phyloP scores from a whole-genome alignment of 768 basidiomycete species.

The Boletales sp. region DNA sequence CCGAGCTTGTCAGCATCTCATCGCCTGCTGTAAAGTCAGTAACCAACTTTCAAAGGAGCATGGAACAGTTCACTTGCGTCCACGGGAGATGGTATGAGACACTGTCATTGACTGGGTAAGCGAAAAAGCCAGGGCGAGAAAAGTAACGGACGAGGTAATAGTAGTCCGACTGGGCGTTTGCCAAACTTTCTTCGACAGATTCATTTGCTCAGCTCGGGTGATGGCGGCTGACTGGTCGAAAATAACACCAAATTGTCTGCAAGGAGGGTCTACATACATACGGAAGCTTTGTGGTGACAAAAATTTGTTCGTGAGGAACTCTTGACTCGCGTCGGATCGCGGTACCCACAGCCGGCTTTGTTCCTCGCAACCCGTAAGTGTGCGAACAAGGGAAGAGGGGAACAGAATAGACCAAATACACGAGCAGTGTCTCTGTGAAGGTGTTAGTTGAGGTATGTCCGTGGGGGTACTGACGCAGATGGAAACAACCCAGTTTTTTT shows the following conservation, averaged over 20 bases:
- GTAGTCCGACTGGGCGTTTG: constrained; percentile 41
- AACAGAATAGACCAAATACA: constrained; percentile 3
- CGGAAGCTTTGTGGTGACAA: constrained; percentile 50
- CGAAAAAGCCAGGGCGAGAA: background rate
- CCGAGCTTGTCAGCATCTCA: background rate
- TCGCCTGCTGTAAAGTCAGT: background rate
- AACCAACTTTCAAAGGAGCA: background rate
- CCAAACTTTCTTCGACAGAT: constrained; percentile 41
- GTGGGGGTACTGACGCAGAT: background rate
- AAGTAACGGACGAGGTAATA: constrained; percentile 39
- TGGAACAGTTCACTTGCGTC: too few relatives aligned
- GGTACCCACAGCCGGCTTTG: constrained; percentile 44
- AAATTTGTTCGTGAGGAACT: constrained; percentile 42
- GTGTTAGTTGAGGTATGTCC: background rate
- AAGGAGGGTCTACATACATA: constrained; percentile 9
- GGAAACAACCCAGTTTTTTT: background rate
- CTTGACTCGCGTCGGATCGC: constrained; percentile 45
- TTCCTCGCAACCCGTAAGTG: constrained; percentile 16
- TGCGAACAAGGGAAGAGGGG: background rate
- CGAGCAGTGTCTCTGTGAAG: constrained; percentile 28
- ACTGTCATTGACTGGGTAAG: background rate
- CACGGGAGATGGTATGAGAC: too few relatives aligned
- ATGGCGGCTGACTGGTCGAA: constrained; percentile 5
- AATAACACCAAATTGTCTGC: background rate
- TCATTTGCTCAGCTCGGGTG: constrained; percentile 34